Conservation (phyloP, 2,329 filamentous ascomycete genomes). For the Botrytis hyacinthi region DNA sequence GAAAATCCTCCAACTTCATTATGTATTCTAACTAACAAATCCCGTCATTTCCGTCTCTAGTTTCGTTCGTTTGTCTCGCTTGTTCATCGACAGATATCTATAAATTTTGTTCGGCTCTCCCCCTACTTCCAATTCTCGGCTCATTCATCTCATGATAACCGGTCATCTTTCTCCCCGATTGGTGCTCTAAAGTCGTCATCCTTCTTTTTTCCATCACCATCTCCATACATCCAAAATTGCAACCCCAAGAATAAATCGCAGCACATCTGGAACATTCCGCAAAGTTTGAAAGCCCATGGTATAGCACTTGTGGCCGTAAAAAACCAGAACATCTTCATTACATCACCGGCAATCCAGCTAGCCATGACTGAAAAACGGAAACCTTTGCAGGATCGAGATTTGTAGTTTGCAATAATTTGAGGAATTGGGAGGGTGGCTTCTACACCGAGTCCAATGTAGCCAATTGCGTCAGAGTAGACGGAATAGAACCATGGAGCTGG, state of each 20-base stretch:
- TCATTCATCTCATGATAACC: conserved; percentile 26
- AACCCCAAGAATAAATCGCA: conserved; percentile 74
- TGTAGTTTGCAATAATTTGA: conserved; percentile 70
- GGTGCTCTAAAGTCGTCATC: conserved; percentile 29
- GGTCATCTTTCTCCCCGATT: conserved; percentile 35
- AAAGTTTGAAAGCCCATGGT: conserved; percentile 77
- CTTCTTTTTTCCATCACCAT: conserved; percentile 40
- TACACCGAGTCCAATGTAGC: conserved; percentile 72
- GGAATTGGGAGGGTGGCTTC: conserved; percentile 81
- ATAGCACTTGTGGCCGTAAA: conserved; percentile 69
- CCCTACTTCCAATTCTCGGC: neutral
- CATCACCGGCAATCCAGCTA: conserved; percentile 77
- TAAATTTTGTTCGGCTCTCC: neutral
- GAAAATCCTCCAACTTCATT: neutral
- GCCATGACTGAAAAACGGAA: conserved; percentile 73
- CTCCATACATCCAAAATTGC: conserved; percentile 71
- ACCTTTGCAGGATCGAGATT: conserved; percentile 68
- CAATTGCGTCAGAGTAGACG: conserved; percentile 65
- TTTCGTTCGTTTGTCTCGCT: neutral
- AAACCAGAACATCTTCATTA: conserved; percentile 88
- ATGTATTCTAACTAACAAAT: neutral
- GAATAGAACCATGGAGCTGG: conserved; percentile 57
- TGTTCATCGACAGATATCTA: neutral
- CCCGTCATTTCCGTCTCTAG: neutral
- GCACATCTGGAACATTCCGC: conserved; percentile 74